Percentiles rank a stretch among this genome's conserved stretches.
phyloP scores from a whole-genome alignment of 768 basidiomycete genomes.

The Panellus pusillus region DNA sequence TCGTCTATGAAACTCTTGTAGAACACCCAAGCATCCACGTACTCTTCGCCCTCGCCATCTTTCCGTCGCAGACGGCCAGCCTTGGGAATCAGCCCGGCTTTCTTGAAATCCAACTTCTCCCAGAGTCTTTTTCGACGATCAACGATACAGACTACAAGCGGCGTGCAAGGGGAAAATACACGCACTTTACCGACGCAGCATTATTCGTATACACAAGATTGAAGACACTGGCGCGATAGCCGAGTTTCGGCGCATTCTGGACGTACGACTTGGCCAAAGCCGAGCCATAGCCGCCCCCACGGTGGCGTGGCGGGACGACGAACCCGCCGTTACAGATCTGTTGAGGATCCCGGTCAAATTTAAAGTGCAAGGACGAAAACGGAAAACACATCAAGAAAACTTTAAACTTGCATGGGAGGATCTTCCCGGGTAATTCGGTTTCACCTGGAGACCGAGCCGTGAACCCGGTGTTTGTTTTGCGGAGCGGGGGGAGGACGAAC shows the following conservation, averaged over 20 bases:
- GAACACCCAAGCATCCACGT: constrained; percentile 83
- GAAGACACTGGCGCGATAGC: constrained; percentile 81
- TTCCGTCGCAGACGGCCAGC: constrained; percentile 69
- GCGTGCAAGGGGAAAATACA: constrained; percentile 11
- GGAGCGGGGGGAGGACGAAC: constrained; percentile 39
- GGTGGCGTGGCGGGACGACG: constrained; percentile 63
- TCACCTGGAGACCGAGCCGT: constrained; percentile 46
- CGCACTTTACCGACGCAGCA: constrained; percentile 65
- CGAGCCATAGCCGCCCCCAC: constrained; percentile 67
- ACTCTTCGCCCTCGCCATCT: constrained; percentile 80
- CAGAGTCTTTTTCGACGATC: constrained; percentile 53
- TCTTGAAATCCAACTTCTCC: constrained; percentile 80
- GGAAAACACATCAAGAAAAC: constrained; percentile 34
- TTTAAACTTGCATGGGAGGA: constrained; percentile 81
- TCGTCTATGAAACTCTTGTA: constrained; percentile 70
- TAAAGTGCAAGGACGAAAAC: not conserved
- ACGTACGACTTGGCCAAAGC: constrained; percentile 77
- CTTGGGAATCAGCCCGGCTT: constrained; percentile 73
- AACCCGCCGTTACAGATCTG: constrained; percentile 92
- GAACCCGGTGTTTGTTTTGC: not conserved
- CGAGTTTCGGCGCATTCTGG: constrained; percentile 76
- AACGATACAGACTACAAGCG: constrained; percentile 11
- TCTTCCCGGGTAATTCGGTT: constrained; percentile 88
- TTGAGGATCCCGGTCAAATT: not conserved
- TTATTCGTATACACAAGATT: constrained; percentile 92